Conservation (phyloP, 73 alveolate genomes). For the Symbiodinium natans region DNA sequence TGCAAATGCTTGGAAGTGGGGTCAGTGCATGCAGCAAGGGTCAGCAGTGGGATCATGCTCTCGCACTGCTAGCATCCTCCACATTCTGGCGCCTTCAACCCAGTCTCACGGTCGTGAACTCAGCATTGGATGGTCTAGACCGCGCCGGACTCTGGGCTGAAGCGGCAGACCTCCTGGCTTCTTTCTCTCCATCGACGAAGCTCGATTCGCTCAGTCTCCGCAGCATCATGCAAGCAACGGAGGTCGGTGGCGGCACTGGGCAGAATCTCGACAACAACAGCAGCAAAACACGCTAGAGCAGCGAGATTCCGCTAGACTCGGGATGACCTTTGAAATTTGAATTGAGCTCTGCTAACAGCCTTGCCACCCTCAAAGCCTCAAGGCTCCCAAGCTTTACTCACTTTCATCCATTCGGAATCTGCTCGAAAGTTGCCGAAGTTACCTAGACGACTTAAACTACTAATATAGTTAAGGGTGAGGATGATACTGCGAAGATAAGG, state of each 20-base stretch:
- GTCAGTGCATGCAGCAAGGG: slow-evolving; percentile 84
- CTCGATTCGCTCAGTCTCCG: slow-evolving; percentile 51
- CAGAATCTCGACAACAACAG: slow-evolving; percentile 9
- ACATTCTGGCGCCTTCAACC: not conserved
- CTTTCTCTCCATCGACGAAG: not conserved
- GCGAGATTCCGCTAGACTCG: too few species aligned
- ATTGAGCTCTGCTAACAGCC: too few species aligned
- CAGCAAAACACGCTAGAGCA: too few species aligned
- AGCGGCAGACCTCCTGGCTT: not conserved
- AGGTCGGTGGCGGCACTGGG: not conserved
- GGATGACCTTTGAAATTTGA: too few species aligned
- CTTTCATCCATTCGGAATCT: too few species aligned
- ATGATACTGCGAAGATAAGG: too few species aligned
- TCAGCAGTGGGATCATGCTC: slow-evolving; percentile 6
- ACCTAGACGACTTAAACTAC: too few species aligned
- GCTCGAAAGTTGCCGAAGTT: too few species aligned
- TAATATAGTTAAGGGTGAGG: too few species aligned
- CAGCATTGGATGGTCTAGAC: slow-evolving; percentile 66
- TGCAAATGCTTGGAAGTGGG: slow-evolving; percentile 26
- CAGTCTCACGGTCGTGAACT: slow-evolving; percentile 9
- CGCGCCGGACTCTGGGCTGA: slow-evolving; percentile 35
- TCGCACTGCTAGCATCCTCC: not conserved
- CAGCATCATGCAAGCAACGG: slow-evolving; percentile 49
- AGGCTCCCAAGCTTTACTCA: too few species aligned
- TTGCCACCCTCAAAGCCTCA: too few species aligned